Percentiles rank a stretch among this genome's conserved stretches.
These are phyloP conservation scores for Talaromyces sp. DNA, from an alignment of 2,329 filamentous ascomycete species.

Conservation along the genomic window DNA sequence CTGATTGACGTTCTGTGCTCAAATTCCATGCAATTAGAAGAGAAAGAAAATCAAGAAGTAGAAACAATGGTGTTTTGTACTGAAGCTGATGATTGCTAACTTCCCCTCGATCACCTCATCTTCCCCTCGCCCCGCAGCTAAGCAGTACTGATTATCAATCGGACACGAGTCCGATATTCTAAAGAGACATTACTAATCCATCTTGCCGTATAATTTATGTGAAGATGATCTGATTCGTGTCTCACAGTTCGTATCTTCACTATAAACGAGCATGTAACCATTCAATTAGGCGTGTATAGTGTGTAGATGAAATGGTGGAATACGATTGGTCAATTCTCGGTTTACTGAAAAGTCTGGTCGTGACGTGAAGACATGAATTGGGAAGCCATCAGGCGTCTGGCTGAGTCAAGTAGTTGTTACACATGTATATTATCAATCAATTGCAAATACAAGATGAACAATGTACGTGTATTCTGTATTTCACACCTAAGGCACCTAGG, in stretches of 20 bases:
- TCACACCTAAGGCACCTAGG: too few relatives aligned
- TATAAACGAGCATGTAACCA: neutral
- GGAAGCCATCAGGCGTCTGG: neutral
- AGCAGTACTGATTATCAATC: slow-evolving; percentile 1
- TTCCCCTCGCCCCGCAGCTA: neutral
- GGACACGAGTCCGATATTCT: neutral
- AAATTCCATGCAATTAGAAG: too few relatives aligned
- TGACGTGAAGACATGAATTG: neutral
- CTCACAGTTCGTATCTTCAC: neutral
- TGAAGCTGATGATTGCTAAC: neutral
- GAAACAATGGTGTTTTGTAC: neutral
- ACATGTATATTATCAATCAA: neutral
- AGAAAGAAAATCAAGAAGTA: neutral
- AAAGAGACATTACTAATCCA: neutral
- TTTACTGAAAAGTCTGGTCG: neutral
- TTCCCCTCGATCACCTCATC: slow-evolving; percentile 3
- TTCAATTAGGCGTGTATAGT: neutral
- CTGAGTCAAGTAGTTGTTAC: neutral
- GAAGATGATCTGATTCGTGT: neutral
- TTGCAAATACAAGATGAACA: too few relatives aligned
- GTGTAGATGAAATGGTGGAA: neutral
- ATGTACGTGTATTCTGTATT: too few relatives aligned
- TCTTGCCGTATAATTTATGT: neutral
- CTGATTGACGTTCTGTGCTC: too few relatives aligned
- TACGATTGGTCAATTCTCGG: neutral